These are phyloP conservation scores for Simplicillium sp. DNA, from an alignment of 2,329 filamentous ascomycete genomes.

Conservation along the genomic window DNA sequence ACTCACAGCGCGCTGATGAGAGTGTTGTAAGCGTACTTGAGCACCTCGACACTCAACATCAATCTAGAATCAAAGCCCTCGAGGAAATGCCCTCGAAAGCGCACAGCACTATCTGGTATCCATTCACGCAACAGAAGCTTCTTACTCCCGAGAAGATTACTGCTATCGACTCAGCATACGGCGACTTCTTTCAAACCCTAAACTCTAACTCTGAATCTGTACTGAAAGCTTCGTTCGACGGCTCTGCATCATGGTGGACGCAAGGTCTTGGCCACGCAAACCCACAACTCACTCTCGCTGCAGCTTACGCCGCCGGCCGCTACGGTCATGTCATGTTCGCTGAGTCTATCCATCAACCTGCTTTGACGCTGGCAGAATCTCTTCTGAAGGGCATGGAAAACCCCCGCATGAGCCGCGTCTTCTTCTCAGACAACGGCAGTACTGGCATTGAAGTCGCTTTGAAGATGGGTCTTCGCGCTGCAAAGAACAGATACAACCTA, in stretches of 20 bases:
- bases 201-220: conserved; percentile 18
- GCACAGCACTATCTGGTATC: conserved; percentile 67
- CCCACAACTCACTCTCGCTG: conserved; percentile 59
- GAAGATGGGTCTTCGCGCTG: conserved; percentile 73
- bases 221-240: conserved; percentile 64
- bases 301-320: conserved; percentile 71
- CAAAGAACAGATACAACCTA: conserved; percentile 53
- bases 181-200: conserved; percentile 64
- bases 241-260: conserved; percentile 86
- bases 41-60: conserved; percentile 43
- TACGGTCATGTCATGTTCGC: conserved; percentile 90
- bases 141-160: conserved; percentile 54
- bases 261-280: conserved; percentile 79
- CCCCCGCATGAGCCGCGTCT: conserved; percentile 58
- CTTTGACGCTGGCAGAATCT: conserved; percentile 55
- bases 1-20: conserved; percentile 33
- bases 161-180: conserved; percentile 71
- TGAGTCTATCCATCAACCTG: conserved; percentile 69
- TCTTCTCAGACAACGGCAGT: conserved; percentile 78
- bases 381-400: conserved; percentile 53
- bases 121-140: conserved; percentile 71
- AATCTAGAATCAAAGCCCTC: conserved; percentile 45
- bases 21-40: conserved; percentile 36
- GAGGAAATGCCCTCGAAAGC: conserved; percentile 54
- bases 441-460: conserved; percentile 77